A percentile compares a stretch with the other conserved stretches of the same genome.
Conservation (phyloP, 2,329 filamentous ascomycete species). For the Trichoderma sp. region DNA sequence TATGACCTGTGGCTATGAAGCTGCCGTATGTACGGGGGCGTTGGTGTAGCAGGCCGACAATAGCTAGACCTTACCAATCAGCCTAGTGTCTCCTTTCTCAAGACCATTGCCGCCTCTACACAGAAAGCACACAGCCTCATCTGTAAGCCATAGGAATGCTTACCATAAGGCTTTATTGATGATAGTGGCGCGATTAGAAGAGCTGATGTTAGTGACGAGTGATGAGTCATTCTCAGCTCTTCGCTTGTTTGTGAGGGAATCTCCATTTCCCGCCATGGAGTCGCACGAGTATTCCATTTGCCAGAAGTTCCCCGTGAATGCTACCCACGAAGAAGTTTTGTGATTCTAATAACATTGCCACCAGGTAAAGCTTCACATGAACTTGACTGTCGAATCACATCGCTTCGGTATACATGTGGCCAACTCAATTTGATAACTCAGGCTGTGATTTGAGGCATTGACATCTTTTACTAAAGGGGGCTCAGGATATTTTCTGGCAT, state of each 20-base stretch:
- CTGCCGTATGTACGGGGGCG: background rate
- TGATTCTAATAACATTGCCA: too few species aligned
- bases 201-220: background rate
- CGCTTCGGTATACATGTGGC: background rate
- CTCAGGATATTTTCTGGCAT: too few species aligned
- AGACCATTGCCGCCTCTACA: background rate
- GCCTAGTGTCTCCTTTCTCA: background rate
- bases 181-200: background rate
- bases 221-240: background rate
- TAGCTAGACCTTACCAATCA: background rate
- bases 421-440: background rate
- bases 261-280: background rate
- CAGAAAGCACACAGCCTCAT: background rate
- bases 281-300: background rate
- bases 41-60: background rate
- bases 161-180: background rate
- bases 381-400: background rate
- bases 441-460: background rate
- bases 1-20: background rate
- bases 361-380: background rate
- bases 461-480: too few species aligned
- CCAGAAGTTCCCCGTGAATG: background rate
- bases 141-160: background rate
- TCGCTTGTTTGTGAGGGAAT: background rate
- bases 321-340: too few species aligned